Evolutionary conservation across 768 basidiomycete species (phyloP).

Genomic region (Mycena sanguinolenta): DNA sequence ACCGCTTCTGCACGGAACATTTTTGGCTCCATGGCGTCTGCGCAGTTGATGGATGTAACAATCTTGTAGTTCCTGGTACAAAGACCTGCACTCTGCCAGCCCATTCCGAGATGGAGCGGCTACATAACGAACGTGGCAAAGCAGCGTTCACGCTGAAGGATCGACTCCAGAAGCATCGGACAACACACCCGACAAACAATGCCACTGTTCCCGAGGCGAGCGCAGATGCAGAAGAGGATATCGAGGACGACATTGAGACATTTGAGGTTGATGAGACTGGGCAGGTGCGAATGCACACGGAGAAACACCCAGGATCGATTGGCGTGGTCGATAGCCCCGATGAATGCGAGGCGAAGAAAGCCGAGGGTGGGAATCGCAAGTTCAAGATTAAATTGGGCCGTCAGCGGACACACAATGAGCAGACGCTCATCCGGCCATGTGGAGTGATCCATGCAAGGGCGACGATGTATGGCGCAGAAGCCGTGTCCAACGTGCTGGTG

Average conservation of each 20-base stretch:
- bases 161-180: constrained; percentile 12
- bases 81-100: constrained; percentile 20
- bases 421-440: constrained; percentile 36
- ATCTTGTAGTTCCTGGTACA: constrained; percentile 5
- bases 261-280: constrained; percentile 3
- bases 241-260: constrained; percentile 8
- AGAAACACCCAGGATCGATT: constrained; percentile 5
- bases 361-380: constrained; percentile 10
- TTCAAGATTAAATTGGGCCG: constrained; percentile 31
- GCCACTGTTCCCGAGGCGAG: neutral
- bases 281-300: neutral
- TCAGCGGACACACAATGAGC: constrained; percentile 39
- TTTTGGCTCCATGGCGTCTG: constrained; percentile 19
- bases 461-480: constrained; percentile 39
- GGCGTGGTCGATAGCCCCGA: neutral
- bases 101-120: constrained; percentile 28
- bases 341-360: constrained; percentile 24
- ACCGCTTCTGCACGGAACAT: constrained; percentile 39
- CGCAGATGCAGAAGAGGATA: too few species aligned
- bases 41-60: constrained; percentile 33
- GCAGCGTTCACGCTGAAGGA: constrained; percentile 9
- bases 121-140: constrained; percentile 1
- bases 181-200: neutral
- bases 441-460: constrained; percentile 36
- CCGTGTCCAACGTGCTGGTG: constrained; percentile 36